Conservation (phyloP, 2,329 filamentous ascomycete genomes). For the Botrytis galanthina region DNA sequence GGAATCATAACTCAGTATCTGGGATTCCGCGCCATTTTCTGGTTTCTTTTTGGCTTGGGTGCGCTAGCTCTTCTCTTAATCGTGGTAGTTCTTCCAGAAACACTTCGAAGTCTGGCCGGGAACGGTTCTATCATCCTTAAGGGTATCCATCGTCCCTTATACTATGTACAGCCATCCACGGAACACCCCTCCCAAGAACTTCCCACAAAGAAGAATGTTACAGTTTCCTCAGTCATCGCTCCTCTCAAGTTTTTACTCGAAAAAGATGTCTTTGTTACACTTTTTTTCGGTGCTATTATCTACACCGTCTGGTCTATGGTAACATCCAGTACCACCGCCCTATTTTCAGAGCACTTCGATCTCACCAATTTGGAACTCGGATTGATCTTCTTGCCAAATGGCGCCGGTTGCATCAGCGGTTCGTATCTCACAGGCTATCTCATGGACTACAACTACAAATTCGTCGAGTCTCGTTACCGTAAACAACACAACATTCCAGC, state of each 20-base stretch:
- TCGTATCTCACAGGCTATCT: conserved; percentile 43
- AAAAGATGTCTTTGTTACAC: conserved; percentile 48
- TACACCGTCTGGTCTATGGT: conserved; percentile 18
- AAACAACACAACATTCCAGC: conserved; percentile 35
- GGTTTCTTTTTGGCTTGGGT: conserved; percentile 44
- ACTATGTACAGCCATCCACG: conserved; percentile 31
- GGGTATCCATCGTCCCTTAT: conserved; percentile 44
- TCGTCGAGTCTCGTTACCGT: conserved; percentile 33
- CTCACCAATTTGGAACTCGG: conserved; percentile 44
- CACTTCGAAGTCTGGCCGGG: conserved; percentile 30
- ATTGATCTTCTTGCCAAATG: conserved; percentile 21
- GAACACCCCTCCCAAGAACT: conserved; percentile 29
- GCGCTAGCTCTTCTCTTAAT: conserved; percentile 42
- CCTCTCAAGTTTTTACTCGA: conserved; percentile 45
- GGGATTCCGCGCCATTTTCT: conserved; percentile 51
- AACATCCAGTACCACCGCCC: conserved; percentile 40
- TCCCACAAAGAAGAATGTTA: conserved; percentile 35
- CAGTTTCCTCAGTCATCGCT: conserved; percentile 39
- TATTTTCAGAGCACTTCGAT: conserved; percentile 42
- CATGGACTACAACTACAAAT: conserved; percentile 43
- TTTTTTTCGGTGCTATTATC: conserved; percentile 24
- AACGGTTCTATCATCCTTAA: conserved; percentile 30
- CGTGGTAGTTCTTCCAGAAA: conserved; percentile 28
- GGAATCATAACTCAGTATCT: conserved; percentile 46
- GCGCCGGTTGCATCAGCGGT: conserved; percentile 35